Conservation (phyloP, 805 yeast genomes). For the Candida orba region DNA sequence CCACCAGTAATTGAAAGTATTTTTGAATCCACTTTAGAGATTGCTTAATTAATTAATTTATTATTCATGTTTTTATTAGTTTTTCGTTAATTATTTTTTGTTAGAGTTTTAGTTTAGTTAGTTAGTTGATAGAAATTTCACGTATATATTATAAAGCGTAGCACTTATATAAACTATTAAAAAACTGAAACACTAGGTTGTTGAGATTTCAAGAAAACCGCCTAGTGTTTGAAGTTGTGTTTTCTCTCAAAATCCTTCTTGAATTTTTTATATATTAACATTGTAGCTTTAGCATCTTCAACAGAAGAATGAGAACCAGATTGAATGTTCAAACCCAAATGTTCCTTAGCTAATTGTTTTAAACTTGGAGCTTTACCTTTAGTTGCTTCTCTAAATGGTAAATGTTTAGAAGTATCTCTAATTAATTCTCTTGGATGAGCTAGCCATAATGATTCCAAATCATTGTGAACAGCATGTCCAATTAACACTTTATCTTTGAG, state of each 20-base stretch:
- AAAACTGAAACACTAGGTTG: too few relatives aligned
- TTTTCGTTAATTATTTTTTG: too few relatives aligned
- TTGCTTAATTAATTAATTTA: too few relatives aligned
- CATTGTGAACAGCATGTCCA: slow-evolving; percentile 84
- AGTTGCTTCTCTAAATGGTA: slow-evolving; percentile 50
- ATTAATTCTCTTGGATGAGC: slow-evolving; percentile 58
- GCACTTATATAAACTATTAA: too few relatives aligned
- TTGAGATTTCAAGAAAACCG: too few relatives aligned
- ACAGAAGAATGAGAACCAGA: slow-evolving; percentile 76
- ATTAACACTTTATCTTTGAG: slow-evolving; percentile 54
- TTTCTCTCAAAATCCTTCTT: slow-evolving; percentile 53
- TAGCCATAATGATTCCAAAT: slow-evolving; percentile 57
- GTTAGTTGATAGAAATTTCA: too few relatives aligned
- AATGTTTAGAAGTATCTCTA: slow-evolving; percentile 68
- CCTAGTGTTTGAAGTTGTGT: background rate
- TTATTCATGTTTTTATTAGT: too few relatives aligned
- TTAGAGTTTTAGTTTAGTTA: too few relatives aligned
- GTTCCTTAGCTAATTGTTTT: slow-evolving; percentile 53
- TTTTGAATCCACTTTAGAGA: too few relatives aligned
- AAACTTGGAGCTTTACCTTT: slow-evolving; percentile 69
- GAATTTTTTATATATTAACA: slow-evolving; percentile 64
- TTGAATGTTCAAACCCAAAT: slow-evolving; percentile 59
- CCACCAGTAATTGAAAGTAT: background rate
- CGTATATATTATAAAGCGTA: background rate
- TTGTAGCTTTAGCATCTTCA: slow-evolving; percentile 85